These are phyloP conservation scores for Smallanthus sonchifolius DNA, from an alignment of 129 eudicot species.

Conservation along the genomic window DNA sequence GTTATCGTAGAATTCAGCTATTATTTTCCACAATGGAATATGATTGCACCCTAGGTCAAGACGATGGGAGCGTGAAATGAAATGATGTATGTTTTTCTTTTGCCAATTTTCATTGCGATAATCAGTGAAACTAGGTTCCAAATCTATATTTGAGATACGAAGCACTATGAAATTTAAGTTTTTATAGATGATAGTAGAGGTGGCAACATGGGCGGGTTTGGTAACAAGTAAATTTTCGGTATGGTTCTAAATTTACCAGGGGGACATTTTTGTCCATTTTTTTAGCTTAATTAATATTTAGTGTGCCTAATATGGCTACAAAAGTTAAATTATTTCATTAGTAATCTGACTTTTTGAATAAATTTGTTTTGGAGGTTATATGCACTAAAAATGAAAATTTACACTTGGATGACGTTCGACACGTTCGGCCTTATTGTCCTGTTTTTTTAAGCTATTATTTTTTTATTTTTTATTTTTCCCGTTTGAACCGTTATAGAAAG, in stretches of 20 bases:
- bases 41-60: conserved; percentile 34
- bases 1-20: conserved; percentile 13
- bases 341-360: not conserved
- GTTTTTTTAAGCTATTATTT: not conserved
- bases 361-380: not conserved
- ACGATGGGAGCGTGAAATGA: conserved; percentile 18
- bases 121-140: conserved; percentile 16
- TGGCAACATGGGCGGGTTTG: not conserved
- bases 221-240: not conserved
- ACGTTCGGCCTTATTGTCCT: not conserved
- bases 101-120: conserved; percentile 2
- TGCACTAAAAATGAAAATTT: not conserved
- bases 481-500: not conserved
- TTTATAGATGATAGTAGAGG: not conserved
- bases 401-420: not conserved
- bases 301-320: not conserved
- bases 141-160: not conserved
- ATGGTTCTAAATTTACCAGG: not conserved
- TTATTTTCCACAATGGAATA: conserved; percentile 25
- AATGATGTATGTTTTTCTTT: conserved; percentile 19
- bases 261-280: not conserved
- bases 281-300: not conserved
- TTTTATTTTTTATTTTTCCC: not conserved
- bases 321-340: not conserved
- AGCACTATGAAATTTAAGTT: not conserved